Evolutionary conservation across 2,329 filamentous ascomycete genomes (phyloP).

Genomic region (Cordyceps javanica): DNA sequence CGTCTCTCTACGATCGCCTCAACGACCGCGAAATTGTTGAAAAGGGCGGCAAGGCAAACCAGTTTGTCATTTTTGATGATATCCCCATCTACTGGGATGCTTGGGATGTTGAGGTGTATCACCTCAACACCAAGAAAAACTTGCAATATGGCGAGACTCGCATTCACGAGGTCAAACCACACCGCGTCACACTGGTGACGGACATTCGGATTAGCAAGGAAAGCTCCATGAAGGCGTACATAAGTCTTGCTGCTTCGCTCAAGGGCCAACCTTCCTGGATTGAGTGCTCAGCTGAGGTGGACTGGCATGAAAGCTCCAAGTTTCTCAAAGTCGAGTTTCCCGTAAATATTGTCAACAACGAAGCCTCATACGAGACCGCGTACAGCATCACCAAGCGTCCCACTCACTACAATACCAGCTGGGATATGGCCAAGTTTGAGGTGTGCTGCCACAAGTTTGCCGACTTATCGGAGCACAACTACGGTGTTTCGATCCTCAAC

Average conservation of each 20-base stretch:
- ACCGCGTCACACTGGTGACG: constrained; percentile 76
- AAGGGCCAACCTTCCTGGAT: constrained; percentile 57
- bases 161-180: constrained; percentile 64
- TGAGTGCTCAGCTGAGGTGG: constrained; percentile 78
- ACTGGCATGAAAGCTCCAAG: constrained; percentile 95
- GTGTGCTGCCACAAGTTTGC: constrained; percentile 95
- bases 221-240: constrained; percentile 80
- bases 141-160: constrained; percentile 61
- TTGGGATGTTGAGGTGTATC: constrained; percentile 97
- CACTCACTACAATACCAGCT: constrained; percentile 95
- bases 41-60: constrained; percentile 70
- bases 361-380: constrained; percentile 92
- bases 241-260: constrained; percentile 67
- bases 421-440: constrained; percentile 98
- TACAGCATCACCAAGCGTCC: constrained; percentile 84
- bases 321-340: constrained; percentile 99
- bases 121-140: constrained; percentile 79
- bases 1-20: constrained; percentile 71
- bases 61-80: constrained; percentile 92
- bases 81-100: constrained; percentile 97
- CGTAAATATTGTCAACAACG: constrained; percentile 81
- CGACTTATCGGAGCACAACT: constrained; percentile 79
- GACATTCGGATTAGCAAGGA: constrained; percentile 81
- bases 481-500: constrained; percentile 88
- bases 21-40: constrained; percentile 73